Conservation (phyloP, 2,329 filamentous ascomycete species). For the Epichloe glyceriae region DNA sequence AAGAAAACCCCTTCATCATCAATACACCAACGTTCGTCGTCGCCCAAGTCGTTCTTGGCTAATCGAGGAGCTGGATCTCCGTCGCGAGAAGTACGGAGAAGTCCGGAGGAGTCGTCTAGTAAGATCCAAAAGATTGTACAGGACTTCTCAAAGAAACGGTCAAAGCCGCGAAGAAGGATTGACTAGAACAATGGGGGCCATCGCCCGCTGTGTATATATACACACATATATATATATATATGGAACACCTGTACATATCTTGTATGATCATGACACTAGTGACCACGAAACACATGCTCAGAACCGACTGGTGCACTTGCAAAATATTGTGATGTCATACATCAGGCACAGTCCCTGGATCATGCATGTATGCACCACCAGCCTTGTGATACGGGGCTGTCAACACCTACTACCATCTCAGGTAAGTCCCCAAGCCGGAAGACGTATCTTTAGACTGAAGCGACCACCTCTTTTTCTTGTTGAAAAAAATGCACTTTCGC, state of each 20-base stretch:
- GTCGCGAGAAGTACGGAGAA: constrained; percentile 25
- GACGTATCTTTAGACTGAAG: not conserved
- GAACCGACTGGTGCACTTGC: not conserved
- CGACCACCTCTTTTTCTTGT: not conserved
- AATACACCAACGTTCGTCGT: constrained; percentile 20
- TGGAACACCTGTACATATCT: constrained; percentile 22
- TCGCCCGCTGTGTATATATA: constrained; percentile 27
- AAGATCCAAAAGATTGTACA: constrained; percentile 35
- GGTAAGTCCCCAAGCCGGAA: not conserved
- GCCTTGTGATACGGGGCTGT: not conserved
- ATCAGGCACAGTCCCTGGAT: not conserved
- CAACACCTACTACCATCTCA: not conserved
- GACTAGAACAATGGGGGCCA: constrained; percentile 22
- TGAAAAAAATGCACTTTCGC: not conserved
- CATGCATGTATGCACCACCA: not conserved
- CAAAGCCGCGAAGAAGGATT: constrained; percentile 26
- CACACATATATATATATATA: constrained; percentile 24
- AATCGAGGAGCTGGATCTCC: constrained; percentile 14
- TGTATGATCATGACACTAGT: constrained; percentile 21
- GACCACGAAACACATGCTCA: not conserved
- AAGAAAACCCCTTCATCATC: constrained; percentile 22
- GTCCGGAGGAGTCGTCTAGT: constrained; percentile 32
- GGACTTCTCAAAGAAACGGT: constrained; percentile 27
- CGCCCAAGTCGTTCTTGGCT: constrained; percentile 21
- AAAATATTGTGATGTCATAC: not conserved